Conservation (phyloP, 2,329 filamentous ascomycete genomes). For the Colletotrichum tropicale region DNA sequence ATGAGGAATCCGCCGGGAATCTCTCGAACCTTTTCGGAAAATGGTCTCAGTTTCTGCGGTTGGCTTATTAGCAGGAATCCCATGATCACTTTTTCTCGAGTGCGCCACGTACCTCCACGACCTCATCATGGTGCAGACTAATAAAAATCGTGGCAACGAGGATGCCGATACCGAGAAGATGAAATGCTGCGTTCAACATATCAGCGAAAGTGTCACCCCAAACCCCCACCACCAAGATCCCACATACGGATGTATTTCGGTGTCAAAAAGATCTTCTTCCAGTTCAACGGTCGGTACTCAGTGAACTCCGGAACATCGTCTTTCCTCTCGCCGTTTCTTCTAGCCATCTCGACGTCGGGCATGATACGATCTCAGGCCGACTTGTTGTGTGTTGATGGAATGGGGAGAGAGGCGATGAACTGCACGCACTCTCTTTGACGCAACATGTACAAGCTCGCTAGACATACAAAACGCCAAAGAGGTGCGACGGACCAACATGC, state of each 20-base stretch:
- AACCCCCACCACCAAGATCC: not conserved
- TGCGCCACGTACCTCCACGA: conserved; percentile 31
- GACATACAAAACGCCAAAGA: not conserved
- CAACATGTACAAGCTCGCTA: not conserved
- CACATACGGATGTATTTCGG: conserved; percentile 35
- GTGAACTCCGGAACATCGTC: conserved; percentile 25
- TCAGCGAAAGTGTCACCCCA: not conserved
- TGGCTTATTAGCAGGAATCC: not conserved
- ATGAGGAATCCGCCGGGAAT: conserved; percentile 43
- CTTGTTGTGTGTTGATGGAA: not conserved
- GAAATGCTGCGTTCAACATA: conserved; percentile 12
- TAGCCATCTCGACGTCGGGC: conserved; percentile 16
- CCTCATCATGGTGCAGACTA: conserved; percentile 40
- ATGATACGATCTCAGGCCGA: not conserved
- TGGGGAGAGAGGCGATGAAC: not conserved
- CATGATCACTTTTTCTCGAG: rapidly evolving
- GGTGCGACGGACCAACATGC: not conserved
- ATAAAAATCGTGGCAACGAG: conserved; percentile 34
- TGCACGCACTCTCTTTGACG: not conserved
- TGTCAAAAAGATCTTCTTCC: conserved; percentile 34
- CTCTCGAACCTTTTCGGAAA: conserved; percentile 39
- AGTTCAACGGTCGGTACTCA: conserved; percentile 37
- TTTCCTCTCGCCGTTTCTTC: conserved; percentile 4
- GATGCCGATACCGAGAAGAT: conserved; percentile 32
- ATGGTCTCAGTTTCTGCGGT: conserved; percentile 32